phyloP scores from a whole-genome alignment of 2,329 filamentous ascomycete genomes.

The Geoglossum cookeanum region DNA sequence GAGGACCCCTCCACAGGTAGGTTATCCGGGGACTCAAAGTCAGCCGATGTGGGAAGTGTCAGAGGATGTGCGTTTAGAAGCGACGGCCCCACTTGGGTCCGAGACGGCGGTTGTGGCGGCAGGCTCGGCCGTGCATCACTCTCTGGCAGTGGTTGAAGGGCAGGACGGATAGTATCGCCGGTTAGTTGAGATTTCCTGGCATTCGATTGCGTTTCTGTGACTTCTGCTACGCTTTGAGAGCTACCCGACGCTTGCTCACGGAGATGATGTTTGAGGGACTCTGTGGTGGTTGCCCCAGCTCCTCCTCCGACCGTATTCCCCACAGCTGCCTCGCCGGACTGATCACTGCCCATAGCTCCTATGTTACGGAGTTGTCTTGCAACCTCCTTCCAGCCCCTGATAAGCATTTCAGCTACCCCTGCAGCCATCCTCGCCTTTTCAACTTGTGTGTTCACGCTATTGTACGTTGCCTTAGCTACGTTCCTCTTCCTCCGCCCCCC shows the following conservation, averaged over 20 bases:
- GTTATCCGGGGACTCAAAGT: neutral
- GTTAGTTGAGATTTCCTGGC: slow-evolving; percentile 20
- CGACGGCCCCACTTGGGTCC: neutral
- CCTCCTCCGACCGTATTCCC: neutral
- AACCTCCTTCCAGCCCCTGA: slow-evolving; percentile 44
- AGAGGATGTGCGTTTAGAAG: neutral
- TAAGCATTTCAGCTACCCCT: slow-evolving; percentile 43
- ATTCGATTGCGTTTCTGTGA: slow-evolving; percentile 8
- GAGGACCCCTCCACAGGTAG: neutral
- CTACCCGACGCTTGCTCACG: slow-evolving; percentile 17
- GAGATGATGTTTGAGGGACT: slow-evolving; percentile 15
- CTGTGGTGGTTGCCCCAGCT: neutral
- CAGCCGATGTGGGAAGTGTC: neutral
- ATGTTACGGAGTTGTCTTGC: slow-evolving; percentile 33
- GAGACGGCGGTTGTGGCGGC: neutral
- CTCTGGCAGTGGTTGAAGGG: neutral
- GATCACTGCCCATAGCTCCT: neutral
- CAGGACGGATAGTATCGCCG: slow-evolving; percentile 2
- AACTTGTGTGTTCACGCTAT: slow-evolving; percentile 18
- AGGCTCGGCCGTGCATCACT: neutral
- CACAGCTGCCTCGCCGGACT: neutral
- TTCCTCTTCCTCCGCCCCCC: slow-evolving; percentile 5
- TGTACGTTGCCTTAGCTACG: slow-evolving; percentile 10
- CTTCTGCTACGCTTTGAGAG: slow-evolving; percentile 4
- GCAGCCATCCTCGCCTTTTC: slow-evolving; percentile 41